These are phyloP conservation scores for Ascobolus immersus DNA, from an alignment of 495 filamentous ascomycete genomes.

Conservation along the genomic window DNA sequence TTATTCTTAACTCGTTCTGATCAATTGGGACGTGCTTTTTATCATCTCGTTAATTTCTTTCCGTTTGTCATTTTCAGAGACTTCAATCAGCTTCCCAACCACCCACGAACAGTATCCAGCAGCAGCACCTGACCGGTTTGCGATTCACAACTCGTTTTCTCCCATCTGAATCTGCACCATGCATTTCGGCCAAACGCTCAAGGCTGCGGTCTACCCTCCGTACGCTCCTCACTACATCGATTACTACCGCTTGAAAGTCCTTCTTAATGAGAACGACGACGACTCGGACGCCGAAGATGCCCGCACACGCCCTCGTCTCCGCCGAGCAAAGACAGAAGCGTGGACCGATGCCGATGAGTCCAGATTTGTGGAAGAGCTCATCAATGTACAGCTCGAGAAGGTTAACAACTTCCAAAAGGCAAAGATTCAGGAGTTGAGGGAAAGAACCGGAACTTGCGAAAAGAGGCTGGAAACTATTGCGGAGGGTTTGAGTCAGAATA, in stretches of 20 bases:
- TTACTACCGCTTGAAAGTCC: slow-evolving; percentile 69
- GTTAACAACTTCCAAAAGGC: slow-evolving; percentile 69
- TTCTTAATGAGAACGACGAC: slow-evolving; percentile 56
- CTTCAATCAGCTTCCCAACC: no score
- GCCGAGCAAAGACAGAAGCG: slow-evolving; percentile 19
- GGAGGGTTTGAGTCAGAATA: slow-evolving; percentile 2
- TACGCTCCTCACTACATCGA: slow-evolving; percentile 91
- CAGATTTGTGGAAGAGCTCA: slow-evolving; percentile 72
- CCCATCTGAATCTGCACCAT: no score
- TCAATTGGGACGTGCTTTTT: no score
- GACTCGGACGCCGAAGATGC: slow-evolving; percentile 17
- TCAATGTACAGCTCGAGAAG: slow-evolving; percentile 88
- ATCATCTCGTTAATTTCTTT: no score
- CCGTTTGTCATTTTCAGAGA: no score
- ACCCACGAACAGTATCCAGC: slow-evolving; percentile 3
- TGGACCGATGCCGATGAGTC: slow-evolving; percentile 97
- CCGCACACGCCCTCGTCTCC: slow-evolving; percentile 8
- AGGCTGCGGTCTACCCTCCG: slow-evolving; percentile 52
- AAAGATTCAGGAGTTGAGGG: slow-evolving; percentile 38
- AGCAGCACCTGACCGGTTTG: slow-evolving; percentile 3
- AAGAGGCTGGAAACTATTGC: slow-evolving; percentile 25
- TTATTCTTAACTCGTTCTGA: no score
- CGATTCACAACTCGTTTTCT: no score
- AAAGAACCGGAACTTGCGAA: slow-evolving; percentile 25
- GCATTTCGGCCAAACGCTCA: slow-evolving; percentile 78